These are phyloP conservation scores for Candida methanosorbosa DNA, from an alignment of 805 yeast species.

Conservation along the genomic window DNA sequence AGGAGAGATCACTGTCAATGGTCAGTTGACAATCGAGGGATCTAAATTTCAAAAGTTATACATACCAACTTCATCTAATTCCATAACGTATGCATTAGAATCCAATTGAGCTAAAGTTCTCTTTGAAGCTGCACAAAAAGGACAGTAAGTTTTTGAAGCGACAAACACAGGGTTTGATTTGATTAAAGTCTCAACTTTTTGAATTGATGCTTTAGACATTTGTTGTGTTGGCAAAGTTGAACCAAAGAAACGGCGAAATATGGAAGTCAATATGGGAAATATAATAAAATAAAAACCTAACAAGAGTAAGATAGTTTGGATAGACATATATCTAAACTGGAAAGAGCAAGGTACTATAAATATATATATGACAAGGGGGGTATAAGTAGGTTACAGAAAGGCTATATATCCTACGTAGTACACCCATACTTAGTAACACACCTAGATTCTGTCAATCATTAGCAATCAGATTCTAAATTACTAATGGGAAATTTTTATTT, in stretches of 20 bases:
- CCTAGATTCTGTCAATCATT: no score
- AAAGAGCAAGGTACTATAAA: no score
- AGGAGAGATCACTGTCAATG: no score
- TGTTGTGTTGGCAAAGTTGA: slow-evolving; percentile 8
- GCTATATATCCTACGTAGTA: no score
- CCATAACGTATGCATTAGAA: slow-evolving; percentile 44
- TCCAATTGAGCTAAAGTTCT: slow-evolving; percentile 27
- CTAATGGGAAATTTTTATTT: no score
- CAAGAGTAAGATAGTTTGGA: background rate
- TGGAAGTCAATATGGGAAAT: background rate
- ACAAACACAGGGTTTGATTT: slow-evolving; percentile 60
- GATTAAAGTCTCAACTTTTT: slow-evolving; percentile 57
- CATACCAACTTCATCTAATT: slow-evolving; percentile 32
- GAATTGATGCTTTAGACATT: slow-evolving; percentile 51
- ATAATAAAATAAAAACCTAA: background rate
- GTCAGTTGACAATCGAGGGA: slow-evolving; percentile 1
- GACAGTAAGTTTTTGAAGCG: slow-evolving; percentile 76
- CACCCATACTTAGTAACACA: no score
- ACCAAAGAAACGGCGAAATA: slow-evolving; percentile 1
- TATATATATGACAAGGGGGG: no score
- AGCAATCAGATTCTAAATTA: no score
- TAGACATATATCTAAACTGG: no score
- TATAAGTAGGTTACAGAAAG: no score
- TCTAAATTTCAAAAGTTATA: slow-evolving; percentile 3
- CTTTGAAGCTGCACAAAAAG: slow-evolving; percentile 49